Base-by-base conservation (phyloP, 441 rosid species). In the Populus hybrid region DNA sequence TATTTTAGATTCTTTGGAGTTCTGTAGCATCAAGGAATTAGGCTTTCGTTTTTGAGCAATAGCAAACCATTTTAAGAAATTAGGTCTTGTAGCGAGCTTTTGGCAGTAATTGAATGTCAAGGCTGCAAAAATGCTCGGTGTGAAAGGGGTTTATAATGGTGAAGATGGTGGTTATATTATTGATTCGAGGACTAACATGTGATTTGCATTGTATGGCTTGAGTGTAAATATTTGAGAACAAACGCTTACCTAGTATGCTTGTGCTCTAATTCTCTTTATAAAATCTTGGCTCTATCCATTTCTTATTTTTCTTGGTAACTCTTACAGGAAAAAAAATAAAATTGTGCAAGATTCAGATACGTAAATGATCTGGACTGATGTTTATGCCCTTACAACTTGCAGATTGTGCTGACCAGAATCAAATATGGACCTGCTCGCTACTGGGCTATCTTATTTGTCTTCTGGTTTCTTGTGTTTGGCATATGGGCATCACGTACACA, bases 391-490 rank as follows among this genome's bases (percentile, higher is more conserved):
- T 73, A 70, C 23, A 80, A 70, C 67, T 73, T 82, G 91, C 99
- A 95, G 99, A 82, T 92, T 73, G 97, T 95, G 89, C 86, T 95
- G 28, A 88, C 93, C 23, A 88, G 97, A 86, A 93, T 95, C 87
- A 93, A 82, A 87, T 90, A 93, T 26, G 99, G 99, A 76, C 99
- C 99, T 61, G 98, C 98, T 71, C 93, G 98, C 69, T 92, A 93
- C 85, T 95, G 97, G 98, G 99, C 98, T 5, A 91, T 93, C 85
- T 87, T 95, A 75, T 93, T 95, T 75, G 91, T 93, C 81, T 91
- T 95, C 87, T 95, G 99, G 98, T 95, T 95, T 91, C 96, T 95
- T 59, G 97, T 95, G 68, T 93, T 93, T 82, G 98, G 97, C 40
- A 93, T 95, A 66, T 95, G 97, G 99, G 97, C 97, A n/a, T 93